Evolutionary conservation across 805 yeast genomes (phyloP), one percentile per base, ranked within the genome.

Genomic region (Suhomyces sp.): DNA sequence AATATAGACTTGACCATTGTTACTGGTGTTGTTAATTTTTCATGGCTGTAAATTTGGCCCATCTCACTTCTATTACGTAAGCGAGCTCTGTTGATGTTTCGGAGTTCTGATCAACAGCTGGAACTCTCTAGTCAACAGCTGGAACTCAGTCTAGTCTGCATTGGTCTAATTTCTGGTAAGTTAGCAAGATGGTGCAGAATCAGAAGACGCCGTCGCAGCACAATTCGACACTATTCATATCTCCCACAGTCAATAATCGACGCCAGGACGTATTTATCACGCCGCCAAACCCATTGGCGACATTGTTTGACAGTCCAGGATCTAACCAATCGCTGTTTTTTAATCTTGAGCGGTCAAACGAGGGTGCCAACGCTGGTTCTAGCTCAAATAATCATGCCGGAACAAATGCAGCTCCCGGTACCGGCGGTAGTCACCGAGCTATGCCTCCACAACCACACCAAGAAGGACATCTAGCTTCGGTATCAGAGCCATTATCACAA

Each of bases 171-270:
- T 20, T 37, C 41, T 37, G 41, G 41, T 19, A 37, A 37, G 41
- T 37, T 29, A 19, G n/a, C 10, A 25, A 6, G 19, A 54, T 54
- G 55, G 57, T 49, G 12, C 56, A 51, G 43, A 53, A 60, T 37
- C 65, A 64, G 33, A 66, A 65, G 43, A 66, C 71, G 3, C 69
- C 70, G 12, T 77, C 85, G 21, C 92, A 86, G 57, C 87, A 85
- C 63, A 85, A 81, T 55, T 86, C 93, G 1, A 86, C 91, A 3
- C 67, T 87, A 46, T 85, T 85, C 24, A 86, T 87, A 24, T 86
- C 92, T 3, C 93, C 94, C 0, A 71, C 83, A 58, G 73, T 86
- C 27, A 70, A 75, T 59, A 71, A 60, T 59, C 69, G 68, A 20
- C 70, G 67, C 57, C 71, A 63, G 31, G 79, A 78, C 47, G 53